Conservation (phyloP, 2,329 filamentous ascomycete genomes). For the Stachybotrys echinatus region DNA sequence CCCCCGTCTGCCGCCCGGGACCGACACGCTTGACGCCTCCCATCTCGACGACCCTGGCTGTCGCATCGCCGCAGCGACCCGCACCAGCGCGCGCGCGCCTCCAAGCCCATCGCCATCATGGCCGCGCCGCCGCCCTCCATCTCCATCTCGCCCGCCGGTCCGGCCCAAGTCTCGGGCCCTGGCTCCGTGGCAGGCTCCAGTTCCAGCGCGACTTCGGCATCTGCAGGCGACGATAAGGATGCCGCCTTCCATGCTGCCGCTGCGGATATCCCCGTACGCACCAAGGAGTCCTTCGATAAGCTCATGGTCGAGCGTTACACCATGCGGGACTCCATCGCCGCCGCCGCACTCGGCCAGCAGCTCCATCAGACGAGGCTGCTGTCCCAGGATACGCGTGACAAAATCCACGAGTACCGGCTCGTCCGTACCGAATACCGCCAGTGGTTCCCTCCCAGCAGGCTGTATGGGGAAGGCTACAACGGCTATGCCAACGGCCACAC, state of each 20-base stretch:
- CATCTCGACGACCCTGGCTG: slow-evolving; percentile 8
- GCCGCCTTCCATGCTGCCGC: slow-evolving; percentile 12
- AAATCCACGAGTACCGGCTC: slow-evolving; percentile 64
- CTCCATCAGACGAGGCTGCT: slow-evolving; percentile 51
- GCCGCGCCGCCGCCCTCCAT: slow-evolving; percentile 36
- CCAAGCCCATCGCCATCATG: slow-evolving; percentile 30
- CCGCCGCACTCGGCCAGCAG: slow-evolving; percentile 44
- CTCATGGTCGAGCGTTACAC: slow-evolving; percentile 50
- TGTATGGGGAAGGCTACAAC: slow-evolving; percentile 73
- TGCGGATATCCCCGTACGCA: slow-evolving; percentile 36
- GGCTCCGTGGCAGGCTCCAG: background rate
- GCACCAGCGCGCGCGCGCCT: slow-evolving; percentile 20
- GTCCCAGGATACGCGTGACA: slow-evolving; percentile 58
- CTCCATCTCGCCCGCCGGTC: slow-evolving; percentile 6
- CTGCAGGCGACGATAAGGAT: slow-evolving; percentile 20
- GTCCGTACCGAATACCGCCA: slow-evolving; percentile 50
- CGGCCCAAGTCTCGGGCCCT: background rate
- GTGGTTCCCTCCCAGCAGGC: slow-evolving; percentile 50
- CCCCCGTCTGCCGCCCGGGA: too few relatives aligned
- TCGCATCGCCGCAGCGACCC: slow-evolving; percentile 31
- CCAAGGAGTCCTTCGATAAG: slow-evolving; percentile 50
- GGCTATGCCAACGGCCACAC: slow-evolving; percentile 87
- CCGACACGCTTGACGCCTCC: background rate
- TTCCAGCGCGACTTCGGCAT: slow-evolving; percentile 21
- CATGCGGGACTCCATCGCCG: slow-evolving; percentile 48